A percentile compares a stretch with the other conserved stretches of the same genome.
phyloP scores from a whole-genome alignment of 768 basidiomycete genomes.

The Neoboletus subvelutipes region DNA sequence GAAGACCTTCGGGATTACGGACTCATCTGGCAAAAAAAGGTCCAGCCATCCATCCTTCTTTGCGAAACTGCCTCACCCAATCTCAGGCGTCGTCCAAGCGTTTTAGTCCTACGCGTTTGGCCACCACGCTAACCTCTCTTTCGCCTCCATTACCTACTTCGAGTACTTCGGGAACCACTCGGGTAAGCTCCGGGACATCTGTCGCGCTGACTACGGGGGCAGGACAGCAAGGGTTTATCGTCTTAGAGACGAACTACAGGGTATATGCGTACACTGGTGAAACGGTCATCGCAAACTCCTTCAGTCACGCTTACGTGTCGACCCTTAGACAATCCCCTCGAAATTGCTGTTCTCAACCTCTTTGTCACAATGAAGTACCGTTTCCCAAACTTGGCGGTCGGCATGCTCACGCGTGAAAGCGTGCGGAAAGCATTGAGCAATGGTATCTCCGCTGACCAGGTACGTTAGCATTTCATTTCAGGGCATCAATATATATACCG shows the following conservation, averaged over 20 bases:
- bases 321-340: constrained; percentile 82
- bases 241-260: constrained; percentile 97
- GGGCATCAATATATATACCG: constrained; percentile 11
- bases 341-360: constrained; percentile 92
- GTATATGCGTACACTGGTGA: constrained; percentile 96
- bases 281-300: constrained; percentile 13
- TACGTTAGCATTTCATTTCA: constrained; percentile 36
- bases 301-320: constrained; percentile 19
- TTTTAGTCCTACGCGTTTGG: constrained; percentile 92
- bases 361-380: constrained; percentile 92
- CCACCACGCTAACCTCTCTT: constrained; percentile 92
- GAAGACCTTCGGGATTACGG: constrained; percentile 94
- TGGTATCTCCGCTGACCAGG: constrained; percentile 96
- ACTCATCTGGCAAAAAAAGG: constrained; percentile 83
- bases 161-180: constrained; percentile 22
- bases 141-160: constrained; percentile 75
- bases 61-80: constrained; percentile 11
- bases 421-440: constrained; percentile 92
- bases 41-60: constrained; percentile 34
- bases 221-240: constrained; percentile 84
- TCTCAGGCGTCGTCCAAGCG: constrained; percentile 66
- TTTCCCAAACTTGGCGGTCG: constrained; percentile 96
- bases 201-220: constrained; percentile 46
- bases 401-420: constrained; percentile 91
- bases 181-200: constrained; percentile 14